A percentile compares a stretch with the other conserved stretches of the same genome.
phyloP scores from a whole-genome alignment of 2,329 filamentous ascomycete species.

The Remersonia thermophila region DNA sequence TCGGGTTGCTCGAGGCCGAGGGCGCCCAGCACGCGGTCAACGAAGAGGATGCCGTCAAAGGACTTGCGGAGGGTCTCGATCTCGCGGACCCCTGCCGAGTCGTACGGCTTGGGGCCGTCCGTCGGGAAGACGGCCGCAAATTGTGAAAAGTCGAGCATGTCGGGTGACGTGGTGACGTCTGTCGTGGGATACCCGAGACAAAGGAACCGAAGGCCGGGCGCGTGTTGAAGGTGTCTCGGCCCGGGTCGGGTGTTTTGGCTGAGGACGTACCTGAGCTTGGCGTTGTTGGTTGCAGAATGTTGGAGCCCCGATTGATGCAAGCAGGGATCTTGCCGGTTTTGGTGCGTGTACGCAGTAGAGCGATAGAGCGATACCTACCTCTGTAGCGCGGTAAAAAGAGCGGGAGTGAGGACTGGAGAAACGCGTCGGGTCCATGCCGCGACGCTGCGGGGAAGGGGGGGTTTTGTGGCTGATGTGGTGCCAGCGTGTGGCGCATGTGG shows the following conservation, averaged over 20 bases:
- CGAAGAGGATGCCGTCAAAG: constrained; percentile 61
- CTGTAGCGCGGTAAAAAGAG: too few relatives aligned
- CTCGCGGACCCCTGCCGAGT: constrained; percentile 45
- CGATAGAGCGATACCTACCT: too few relatives aligned
- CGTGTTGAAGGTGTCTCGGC: too few relatives aligned
- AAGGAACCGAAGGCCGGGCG: background rate
- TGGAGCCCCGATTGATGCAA: background rate
- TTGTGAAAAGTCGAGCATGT: constrained; percentile 52
- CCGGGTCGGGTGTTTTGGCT: background rate
- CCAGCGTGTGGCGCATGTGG: too few relatives aligned
- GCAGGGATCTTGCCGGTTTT: background rate
- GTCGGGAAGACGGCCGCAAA: constrained; percentile 57
- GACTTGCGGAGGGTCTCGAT: constrained; percentile 56
- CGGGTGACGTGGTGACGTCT: background rate
- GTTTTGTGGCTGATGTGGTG: too few relatives aligned
- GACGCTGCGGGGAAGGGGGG: too few relatives aligned
- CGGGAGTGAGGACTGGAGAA: too few relatives aligned
- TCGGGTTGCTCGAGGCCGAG: constrained; percentile 50
- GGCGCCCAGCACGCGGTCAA: constrained; percentile 62
- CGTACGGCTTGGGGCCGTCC: constrained; percentile 48
- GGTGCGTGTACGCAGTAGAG: background rate
- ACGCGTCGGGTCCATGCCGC: too few relatives aligned
- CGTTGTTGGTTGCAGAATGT: background rate
- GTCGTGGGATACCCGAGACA: too few relatives aligned
- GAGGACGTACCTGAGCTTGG: background rate